Evolutionary conservation across 345 rosid genomes (phyloP), one percentile per base, ranked within the genome.

Genomic region (Hevea brasiliensis): DNA sequence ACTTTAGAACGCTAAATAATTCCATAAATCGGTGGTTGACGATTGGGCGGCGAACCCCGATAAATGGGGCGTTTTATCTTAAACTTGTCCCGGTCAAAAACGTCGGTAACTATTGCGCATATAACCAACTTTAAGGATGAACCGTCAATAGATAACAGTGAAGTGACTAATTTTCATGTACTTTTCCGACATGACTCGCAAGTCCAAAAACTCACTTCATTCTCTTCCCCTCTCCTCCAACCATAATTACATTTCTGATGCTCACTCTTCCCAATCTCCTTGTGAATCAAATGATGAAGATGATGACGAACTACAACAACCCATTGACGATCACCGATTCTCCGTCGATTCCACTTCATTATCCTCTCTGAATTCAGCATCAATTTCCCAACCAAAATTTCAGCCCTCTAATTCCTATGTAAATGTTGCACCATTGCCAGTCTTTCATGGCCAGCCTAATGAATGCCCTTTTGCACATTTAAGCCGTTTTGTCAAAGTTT

Each of bases 401-500:
- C 71, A 20, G 1, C 44, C 71, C 26, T 3, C 11, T 15, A 67
- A 44, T 58, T 68, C 77, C 13, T 84, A 81, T 61, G 24, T 79
- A 1, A 77, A 74, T 7, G 54, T 81, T 1, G 87, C 87, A 26
- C 83, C 84, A 0, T 59, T 84, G 10, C 87, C 87, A 1, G 44
- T 76, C 37, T 81, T 81, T 56, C 81, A 40, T 20, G 83, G 85
- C 42, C 26, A 35, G 11, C 42, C 75, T 9, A 45, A 70, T 1
- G 79, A 84, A 35, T 84, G 83, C 47, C 77, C 83, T 3, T 20
- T 72, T 4, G 64, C 75, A 10, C 85, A 84, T 73, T 58, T 81
- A 67, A 81, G 80, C 76, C 72, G 83, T 60, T 84, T 81, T 70
- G 10, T 62, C 45, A 84, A 84, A 74, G 84, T 81, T 21, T 84